Base-by-base conservation (phyloP, 495 filamentous ascomycete genomes). In the Penicillium flavigenum region DNA sequence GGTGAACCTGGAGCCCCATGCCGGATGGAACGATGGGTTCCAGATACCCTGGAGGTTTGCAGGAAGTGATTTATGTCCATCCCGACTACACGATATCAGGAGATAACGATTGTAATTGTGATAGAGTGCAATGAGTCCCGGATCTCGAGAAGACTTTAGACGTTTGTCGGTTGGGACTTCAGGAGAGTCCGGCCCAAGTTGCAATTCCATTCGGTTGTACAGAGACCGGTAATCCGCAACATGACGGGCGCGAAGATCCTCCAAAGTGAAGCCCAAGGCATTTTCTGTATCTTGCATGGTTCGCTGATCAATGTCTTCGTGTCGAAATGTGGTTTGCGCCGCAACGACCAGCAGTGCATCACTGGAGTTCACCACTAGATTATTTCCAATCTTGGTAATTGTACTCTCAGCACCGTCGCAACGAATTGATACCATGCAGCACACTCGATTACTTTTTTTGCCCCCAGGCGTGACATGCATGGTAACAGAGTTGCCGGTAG, bases 21-120 rank as follows among this genome's bases (percentile, higher is more conserved):
- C 67, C 0, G 79, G 75, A 46, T 63, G 63, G 53, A 77, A 81
- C 26, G 70, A 69, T 16, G 72, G 63, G 47, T 85, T 84, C 83
- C 80, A 85, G 39, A 84, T 74, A 5, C 81, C 81, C 62, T 86
- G 83, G 1, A 84, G 69, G 38, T 80, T 85, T 17, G 81, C 79
- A n/a, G 83, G 81, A 4, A 85, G 66, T 12, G 76, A 60, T 20
- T 64, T 62, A 31, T 53, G 26, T 17, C 68, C 67, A n/a, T 66
- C 52, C 22, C 77, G 72, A 32, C 75, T 79, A 12, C 71, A 76
- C 0, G 78, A 70, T 49, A 79, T 73, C 9, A 82, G 63, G 3
- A 81, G 67, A 52, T 82, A 76, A 12, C 77, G 71, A 42, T 73
- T 78, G 54, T 73, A 82, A 46, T 81, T 78, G 51, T 75, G 75